Percentiles rank a stretch among this genome's conserved stretches.
phyloP scores from a whole-genome alignment of 2,329 filamentous ascomycete species.

The Trichoderma koningiopsis region DNA sequence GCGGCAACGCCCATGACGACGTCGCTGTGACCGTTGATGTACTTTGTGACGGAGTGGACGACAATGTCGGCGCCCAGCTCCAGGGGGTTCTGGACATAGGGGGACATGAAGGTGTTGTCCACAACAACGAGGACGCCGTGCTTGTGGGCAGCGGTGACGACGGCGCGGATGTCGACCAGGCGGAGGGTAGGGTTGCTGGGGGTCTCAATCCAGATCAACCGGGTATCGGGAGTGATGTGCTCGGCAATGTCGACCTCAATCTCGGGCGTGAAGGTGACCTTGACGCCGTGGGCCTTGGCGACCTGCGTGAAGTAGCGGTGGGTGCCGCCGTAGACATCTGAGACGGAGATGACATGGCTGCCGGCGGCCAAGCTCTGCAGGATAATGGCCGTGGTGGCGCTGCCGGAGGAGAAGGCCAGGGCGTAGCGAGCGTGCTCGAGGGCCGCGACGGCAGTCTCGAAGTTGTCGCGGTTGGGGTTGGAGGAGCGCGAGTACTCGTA shows the following conservation, averaged over 20 bases:
- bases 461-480: conserved; percentile 95
- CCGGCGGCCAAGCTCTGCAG: conserved; percentile 89
- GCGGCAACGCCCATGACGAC: conserved; percentile 97
- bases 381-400: conserved; percentile 88
- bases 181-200: conserved; percentile 93
- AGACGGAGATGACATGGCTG: conserved; percentile 93
- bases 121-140: conserved; percentile 95
- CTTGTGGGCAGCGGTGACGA: conserved; percentile 79
- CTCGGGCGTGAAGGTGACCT: conserved; percentile 89
- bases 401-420: conserved; percentile 91
- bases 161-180: conserved; percentile 87
- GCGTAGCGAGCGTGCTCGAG: conserved; percentile 92
- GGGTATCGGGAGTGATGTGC: conserved; percentile 86
- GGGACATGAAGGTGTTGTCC: conserved; percentile 97
- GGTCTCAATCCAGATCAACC: conserved; percentile 92
- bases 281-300: conserved; percentile 88
- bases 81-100: conserved; percentile 95
- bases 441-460: conserved; percentile 86
- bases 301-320: conserved; percentile 99
- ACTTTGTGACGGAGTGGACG: conserved; percentile 96
- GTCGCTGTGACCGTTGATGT: conserved; percentile 97
- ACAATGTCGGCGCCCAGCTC: conserved; percentile 96
- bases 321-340: conserved; percentile 96
- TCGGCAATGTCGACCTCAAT: conserved; percentile 86
- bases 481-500: conserved; percentile 94